A percentile compares a stretch with the other conserved stretches of the same genome.
These are phyloP conservation scores for Diospyros lotus DNA, from an alignment of 148 eudicot genomes.

Conservation along the genomic window DNA sequence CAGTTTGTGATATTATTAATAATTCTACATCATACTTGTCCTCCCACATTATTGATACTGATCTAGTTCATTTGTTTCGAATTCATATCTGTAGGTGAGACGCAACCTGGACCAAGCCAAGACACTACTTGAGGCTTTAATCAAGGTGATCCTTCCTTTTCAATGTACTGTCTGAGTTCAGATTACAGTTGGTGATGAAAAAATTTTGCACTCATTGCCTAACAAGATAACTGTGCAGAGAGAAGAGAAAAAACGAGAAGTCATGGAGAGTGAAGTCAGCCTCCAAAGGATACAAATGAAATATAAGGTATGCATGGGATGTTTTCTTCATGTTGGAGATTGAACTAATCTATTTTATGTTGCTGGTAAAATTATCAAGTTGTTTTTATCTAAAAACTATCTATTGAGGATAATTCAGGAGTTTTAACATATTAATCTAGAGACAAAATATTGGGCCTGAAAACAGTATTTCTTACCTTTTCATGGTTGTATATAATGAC, in stretches of 20 bases:
- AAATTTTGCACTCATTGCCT: neutral
- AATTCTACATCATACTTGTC: conserved; percentile 1
- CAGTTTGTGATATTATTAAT: neutral
- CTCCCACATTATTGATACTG: neutral
- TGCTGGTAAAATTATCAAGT: neutral
- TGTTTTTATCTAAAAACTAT: neutral
- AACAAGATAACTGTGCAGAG: conserved; percentile 50
- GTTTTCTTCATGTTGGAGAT: neutral
- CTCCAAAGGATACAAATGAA: conserved; percentile 90
- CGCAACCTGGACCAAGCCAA: conserved; percentile 98
- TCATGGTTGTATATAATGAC: neutral
- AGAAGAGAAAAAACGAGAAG: conserved; percentile 95
- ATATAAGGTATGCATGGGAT: conserved; percentile 63
- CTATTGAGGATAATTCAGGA: neutral
- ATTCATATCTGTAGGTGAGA: conserved; percentile 54
- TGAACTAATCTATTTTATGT: conserved; percentile 8
- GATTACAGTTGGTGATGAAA: neutral
- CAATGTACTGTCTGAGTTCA: conserved; percentile 1
- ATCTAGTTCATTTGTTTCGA: neutral
- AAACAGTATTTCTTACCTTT: neutral
- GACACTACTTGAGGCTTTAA: conserved; percentile 71
- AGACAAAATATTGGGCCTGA: neutral
- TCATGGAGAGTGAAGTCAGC: conserved; percentile 81
- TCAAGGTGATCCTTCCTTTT: conserved; percentile 47
- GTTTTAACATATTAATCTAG: neutral